Evolutionary conservation across 768 basidiomycete genomes (phyloP).

Genomic region (Rhodotorula paludigena): DNA sequence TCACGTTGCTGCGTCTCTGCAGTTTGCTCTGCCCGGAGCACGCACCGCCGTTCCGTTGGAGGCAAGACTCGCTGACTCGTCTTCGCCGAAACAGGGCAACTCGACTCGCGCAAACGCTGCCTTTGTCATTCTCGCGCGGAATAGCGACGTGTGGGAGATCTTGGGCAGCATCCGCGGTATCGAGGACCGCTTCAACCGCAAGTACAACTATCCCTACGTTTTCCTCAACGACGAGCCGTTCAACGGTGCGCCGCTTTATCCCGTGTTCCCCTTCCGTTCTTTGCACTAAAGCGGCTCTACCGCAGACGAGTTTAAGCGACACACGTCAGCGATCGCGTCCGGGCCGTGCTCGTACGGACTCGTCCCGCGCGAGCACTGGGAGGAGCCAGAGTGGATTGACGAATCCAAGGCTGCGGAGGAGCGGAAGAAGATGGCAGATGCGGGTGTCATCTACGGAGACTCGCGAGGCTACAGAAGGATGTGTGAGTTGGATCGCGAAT

Average conservation of each 20-base stretch:
- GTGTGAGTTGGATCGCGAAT: too few relatives aligned
- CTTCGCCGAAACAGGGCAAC: not conserved
- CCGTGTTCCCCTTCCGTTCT: conserved; percentile 43
- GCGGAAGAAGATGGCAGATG: conserved; percentile 24
- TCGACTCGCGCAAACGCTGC: not conserved
- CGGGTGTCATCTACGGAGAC: conserved; percentile 21
- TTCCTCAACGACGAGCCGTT: conserved; percentile 79
- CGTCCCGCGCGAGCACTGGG: conserved; percentile 59
- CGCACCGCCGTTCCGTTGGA: too few relatives aligned
- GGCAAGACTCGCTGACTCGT: too few relatives aligned
- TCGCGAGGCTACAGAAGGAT: conserved; percentile 3
- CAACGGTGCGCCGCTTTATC: not conserved
- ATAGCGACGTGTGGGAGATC: conserved; percentile 21
- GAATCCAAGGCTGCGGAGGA: conserved; percentile 5
- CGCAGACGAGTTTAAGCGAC: conserved; percentile 40
- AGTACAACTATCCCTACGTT: conserved; percentile 64
- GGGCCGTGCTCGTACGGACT: conserved; percentile 38
- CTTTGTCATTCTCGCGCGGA: conserved; percentile 14
- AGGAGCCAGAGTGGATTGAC: conserved; percentile 37
- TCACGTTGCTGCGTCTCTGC: not conserved
- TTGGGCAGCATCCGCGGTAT: conserved; percentile 9
- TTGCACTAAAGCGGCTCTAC: conserved; percentile 72
- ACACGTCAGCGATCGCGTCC: conserved; percentile 27
- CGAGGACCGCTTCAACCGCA: conserved; percentile 9
- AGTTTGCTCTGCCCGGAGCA: too few relatives aligned